phyloP scores from a whole-genome alignment of 176 grass and related monocot species.

The Areca catechu region DNA sequence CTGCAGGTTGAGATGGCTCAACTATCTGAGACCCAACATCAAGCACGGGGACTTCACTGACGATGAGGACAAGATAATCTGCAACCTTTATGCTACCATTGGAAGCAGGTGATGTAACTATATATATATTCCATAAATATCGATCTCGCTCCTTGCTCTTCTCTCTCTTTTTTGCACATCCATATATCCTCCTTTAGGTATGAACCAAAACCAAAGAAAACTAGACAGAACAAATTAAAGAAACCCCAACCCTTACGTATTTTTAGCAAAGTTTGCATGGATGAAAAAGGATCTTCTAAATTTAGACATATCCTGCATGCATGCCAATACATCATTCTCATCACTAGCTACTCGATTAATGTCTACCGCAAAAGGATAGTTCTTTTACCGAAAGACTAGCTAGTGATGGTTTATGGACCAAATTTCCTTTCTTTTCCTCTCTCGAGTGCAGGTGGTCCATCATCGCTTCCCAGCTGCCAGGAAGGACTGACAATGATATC shows the following conservation, averaged over 20 bases:
- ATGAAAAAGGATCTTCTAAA: no score
- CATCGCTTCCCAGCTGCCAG: conserved; percentile 74
- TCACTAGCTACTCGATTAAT: no score
- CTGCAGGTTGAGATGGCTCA: conserved; percentile 92
- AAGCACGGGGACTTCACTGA: conserved; percentile 91
- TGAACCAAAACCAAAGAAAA: no score
- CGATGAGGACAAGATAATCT: conserved; percentile 76
- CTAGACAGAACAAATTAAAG: no score
- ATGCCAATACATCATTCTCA: no score
- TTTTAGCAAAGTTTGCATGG: no score
- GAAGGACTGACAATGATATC: conserved; percentile 90
- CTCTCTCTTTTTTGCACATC: background rate
- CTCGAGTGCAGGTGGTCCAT: conserved; percentile 71
- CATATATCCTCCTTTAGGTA: no score
- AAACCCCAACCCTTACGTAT: no score
- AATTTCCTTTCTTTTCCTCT: background rate
- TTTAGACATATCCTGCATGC: no score
- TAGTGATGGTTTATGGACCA: no score
- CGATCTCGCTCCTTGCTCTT: background rate
- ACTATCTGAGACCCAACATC: conserved; percentile 89
- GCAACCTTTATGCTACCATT: conserved; percentile 61
- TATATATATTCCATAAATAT: background rate
- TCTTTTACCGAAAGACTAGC: no score
- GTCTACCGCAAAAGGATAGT: no score
- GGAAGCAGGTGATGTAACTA: conserved; percentile 70